Conservation (phyloP, 73 alveolate species). For the Breviolum minutum region DNA sequence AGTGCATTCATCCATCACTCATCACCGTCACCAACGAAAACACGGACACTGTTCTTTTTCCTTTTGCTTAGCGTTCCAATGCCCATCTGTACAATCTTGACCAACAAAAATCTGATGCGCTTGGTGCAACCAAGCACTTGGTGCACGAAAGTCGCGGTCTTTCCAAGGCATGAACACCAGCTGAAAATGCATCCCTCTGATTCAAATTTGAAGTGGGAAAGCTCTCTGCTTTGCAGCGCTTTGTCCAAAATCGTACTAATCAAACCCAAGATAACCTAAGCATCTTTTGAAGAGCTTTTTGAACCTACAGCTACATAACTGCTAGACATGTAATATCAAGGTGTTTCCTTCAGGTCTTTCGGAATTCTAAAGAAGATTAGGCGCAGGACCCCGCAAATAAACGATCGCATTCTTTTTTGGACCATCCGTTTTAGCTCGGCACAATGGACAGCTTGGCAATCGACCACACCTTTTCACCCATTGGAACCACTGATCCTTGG, state of each 20-base stretch:
- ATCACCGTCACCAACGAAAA: no score
- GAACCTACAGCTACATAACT: slow-evolving; percentile 30
- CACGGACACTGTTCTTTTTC: not conserved
- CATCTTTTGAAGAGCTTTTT: slow-evolving; percentile 21
- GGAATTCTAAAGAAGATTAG: not conserved
- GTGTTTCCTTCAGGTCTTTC: not conserved
- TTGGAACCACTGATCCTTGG: slow-evolving; percentile 19
- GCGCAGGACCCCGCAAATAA: slow-evolving; percentile 25
- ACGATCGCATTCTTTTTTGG: not conserved
- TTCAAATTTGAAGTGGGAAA: not conserved
- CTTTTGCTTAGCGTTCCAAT: not conserved
- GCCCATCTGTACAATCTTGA: not conserved
- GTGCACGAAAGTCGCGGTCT: not conserved
- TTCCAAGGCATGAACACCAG: slow-evolving; percentile 5
- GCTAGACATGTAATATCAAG: not conserved
- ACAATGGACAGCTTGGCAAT: slow-evolving; percentile 29
- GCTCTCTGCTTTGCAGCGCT: slow-evolving; percentile 53
- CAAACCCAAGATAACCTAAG: not conserved
- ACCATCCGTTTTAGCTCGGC: not conserved
- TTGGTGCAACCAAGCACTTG: slow-evolving; percentile 1
- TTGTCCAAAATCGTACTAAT: slow-evolving; percentile 19
- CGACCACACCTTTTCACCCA: slow-evolving; percentile 38
- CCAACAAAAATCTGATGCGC: not conserved
- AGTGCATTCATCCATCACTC: not conserved
- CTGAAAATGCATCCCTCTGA: not conserved